Evolutionary conservation across 2,329 filamentous ascomycete genomes (phyloP).

Genomic region (Trichoderma simmonsii): DNA sequence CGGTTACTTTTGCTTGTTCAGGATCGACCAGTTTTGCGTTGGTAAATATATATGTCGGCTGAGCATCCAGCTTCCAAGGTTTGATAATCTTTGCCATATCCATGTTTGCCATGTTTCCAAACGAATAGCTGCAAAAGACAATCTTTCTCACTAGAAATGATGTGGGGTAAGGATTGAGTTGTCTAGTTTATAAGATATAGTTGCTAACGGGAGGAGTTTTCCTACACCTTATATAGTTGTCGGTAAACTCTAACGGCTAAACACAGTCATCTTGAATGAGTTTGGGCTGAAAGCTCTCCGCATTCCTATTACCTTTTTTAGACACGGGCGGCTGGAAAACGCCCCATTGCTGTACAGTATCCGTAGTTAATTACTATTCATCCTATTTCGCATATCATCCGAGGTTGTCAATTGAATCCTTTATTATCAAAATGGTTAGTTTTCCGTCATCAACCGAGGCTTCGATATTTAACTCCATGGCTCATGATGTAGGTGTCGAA

Average conservation of each 20-base stretch:
- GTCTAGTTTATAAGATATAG: not conserved
- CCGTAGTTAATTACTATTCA: not conserved
- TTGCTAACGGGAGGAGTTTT: not conserved
- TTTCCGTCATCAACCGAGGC: not conserved
- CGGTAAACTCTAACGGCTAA: not conserved
- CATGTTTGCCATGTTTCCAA: not conserved
- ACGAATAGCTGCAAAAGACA: not conserved
- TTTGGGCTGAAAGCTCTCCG: not conserved
- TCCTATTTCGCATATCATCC: not conserved
- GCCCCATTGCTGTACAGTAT: not conserved
- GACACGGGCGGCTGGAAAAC: not conserved
- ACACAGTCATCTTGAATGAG: not conserved
- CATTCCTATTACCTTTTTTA: not conserved
- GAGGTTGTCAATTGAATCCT: not conserved
- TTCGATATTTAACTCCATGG: not conserved
- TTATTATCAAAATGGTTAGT: not conserved
- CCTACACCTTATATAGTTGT: not conserved
- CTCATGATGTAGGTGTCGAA: not conserved
- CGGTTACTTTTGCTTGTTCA: slow-evolving; percentile 31
- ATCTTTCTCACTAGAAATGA: not conserved
- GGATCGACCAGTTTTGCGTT: slow-evolving; percentile 46
- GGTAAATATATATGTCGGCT: slow-evolving; percentile 33
- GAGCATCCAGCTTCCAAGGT: slow-evolving; percentile 23
- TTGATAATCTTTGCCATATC: slow-evolving; percentile 20
- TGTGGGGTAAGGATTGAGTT: not conserved